Base-by-base conservation (phyloP, 2,329 filamentous ascomycete genomes). In the Cytospora piceae region DNA sequence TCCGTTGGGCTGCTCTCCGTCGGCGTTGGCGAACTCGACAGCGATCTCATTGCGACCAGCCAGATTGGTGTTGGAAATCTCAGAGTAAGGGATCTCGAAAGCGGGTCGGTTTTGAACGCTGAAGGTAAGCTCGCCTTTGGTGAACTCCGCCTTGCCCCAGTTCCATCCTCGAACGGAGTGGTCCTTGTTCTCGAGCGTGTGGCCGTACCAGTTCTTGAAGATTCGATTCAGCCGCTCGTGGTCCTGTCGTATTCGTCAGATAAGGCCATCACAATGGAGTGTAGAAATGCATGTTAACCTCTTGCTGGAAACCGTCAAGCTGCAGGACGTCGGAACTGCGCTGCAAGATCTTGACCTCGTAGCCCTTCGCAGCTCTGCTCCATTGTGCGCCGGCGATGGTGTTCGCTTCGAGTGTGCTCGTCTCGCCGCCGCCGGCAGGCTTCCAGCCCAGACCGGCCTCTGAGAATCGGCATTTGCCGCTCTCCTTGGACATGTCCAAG, bases 201-300 rank as follows among this genome's bases (percentile, higher is more conserved):
- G 90, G 80, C 93, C 95, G 80, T 98, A 99, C 92, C 94, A 98
- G 74, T 94, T 92, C 82, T 97, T 98, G 85, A 99, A 97, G 71
- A 95, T 87, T 77, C 97, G 97, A 79, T 83, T 86, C 17, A 97
- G 82, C 63, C 95, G 92, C 71, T 99, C 95, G 72, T 93, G 92
- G 77, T 99, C 94, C 85, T 92, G 73, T 37, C n/a, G 24, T 62
- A 72, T 63, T 69, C 42, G 60, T 70, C 54, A 71, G 72, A 59
- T 49, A 42, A 31, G 57, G 39, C 34, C 12, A 17, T 31, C 34
- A 53, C 11, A 37, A 17, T 14, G n/a, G 17, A 24, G n/a, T 24
- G 77, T 69, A 72, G 86, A 31, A 12, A 20, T 27, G 53, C 24
- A 4, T 46, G n/a, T 70, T 29, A 69, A 77, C 90, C 77, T 97